Conservation (phyloP, 257 asterid species). For the Perilla frutescens region DNA sequence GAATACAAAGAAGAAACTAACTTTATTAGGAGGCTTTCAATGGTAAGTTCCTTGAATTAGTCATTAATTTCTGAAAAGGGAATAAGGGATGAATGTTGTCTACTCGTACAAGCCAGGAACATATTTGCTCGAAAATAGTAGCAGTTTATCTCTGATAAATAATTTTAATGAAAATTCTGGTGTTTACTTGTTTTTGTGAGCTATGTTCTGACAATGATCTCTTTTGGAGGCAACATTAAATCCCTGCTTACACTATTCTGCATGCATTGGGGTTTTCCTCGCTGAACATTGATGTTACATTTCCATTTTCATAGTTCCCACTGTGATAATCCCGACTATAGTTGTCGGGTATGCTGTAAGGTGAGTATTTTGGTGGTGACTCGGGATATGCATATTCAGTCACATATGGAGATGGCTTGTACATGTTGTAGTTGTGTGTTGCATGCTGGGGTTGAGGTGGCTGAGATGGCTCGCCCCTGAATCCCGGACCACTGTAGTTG, state of each 20-base stretch:
- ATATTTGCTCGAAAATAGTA: conserved; percentile 42
- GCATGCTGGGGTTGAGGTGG: background rate
- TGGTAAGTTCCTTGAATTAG: background rate
- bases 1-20: background rate
- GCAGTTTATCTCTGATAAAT: conserved; percentile 34
- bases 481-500: background rate
- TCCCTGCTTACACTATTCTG: conserved; percentile 51
- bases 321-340: conserved; percentile 54
- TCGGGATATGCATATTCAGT: conserved; percentile 21
- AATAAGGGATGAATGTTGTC: conserved; percentile 48
- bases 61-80: conserved; percentile 33
- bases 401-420: conserved; percentile 23
- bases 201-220: conserved; percentile 14
- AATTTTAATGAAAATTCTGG: conserved; percentile 4
- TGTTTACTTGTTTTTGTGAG: conserved; percentile 32
- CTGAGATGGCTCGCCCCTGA: conserved; percentile 12
- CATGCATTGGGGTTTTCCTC: conserved; percentile 93
- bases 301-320: conserved; percentile 46
- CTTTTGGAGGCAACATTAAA: background rate
- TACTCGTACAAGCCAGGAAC: conserved; percentile 58
- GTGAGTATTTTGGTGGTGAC: conserved; percentile 14
- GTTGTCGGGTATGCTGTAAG: conserved; percentile 28
- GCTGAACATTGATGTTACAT: conserved; percentile 71
- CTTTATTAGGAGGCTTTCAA: background rate
- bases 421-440: conserved; percentile 10